phyloP scores from a whole-genome alignment of 2,329 filamentous ascomycete species.

The Penicillium occitanis region DNA sequence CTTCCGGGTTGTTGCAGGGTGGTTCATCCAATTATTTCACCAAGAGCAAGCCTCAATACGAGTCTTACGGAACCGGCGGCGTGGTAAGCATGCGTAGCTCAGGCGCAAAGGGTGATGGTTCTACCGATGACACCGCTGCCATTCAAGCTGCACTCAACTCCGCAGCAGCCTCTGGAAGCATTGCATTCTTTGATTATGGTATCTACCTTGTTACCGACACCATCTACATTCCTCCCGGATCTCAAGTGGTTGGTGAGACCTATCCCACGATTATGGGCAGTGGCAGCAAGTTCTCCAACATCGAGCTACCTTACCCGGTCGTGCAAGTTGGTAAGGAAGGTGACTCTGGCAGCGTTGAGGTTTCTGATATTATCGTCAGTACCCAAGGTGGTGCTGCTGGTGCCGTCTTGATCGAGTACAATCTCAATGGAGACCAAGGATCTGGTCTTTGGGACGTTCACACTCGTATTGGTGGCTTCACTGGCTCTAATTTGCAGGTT shows the following conservation, averaged over 20 bases:
- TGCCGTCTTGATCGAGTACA: conserved; percentile 71
- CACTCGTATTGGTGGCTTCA: conserved; percentile 53
- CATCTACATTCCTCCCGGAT: conserved; percentile 49
- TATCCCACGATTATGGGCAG: conserved; percentile 58
- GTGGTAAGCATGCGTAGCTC: conserved; percentile 48
- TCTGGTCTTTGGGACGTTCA: conserved; percentile 60
- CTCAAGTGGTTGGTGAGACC: conserved; percentile 56
- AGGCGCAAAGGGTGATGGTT: conserved; percentile 54
- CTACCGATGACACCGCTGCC: conserved; percentile 60
- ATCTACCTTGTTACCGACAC: conserved; percentile 53
- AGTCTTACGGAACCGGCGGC: conserved; percentile 34
- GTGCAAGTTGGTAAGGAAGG: conserved; percentile 66
- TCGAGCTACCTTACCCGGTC: conserved; percentile 61
- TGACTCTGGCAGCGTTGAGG: conserved; percentile 65
- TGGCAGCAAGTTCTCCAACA: conserved; percentile 58
- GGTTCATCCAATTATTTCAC: conserved; percentile 45
- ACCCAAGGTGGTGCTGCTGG: conserved; percentile 67
- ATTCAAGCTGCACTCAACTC: conserved; percentile 58
- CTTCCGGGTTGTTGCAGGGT: conserved; percentile 46
- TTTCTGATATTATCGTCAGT: conserved; percentile 69
- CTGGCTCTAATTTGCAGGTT: conserved; percentile 48
- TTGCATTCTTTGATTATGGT: conserved; percentile 60
- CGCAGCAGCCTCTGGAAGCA: conserved; percentile 50
- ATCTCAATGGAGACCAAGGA: conserved; percentile 54
- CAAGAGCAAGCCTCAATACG: conserved; percentile 57